Evolutionary conservation across 345 rosid genomes (phyloP).

Genomic region (Citrus medica): DNA sequence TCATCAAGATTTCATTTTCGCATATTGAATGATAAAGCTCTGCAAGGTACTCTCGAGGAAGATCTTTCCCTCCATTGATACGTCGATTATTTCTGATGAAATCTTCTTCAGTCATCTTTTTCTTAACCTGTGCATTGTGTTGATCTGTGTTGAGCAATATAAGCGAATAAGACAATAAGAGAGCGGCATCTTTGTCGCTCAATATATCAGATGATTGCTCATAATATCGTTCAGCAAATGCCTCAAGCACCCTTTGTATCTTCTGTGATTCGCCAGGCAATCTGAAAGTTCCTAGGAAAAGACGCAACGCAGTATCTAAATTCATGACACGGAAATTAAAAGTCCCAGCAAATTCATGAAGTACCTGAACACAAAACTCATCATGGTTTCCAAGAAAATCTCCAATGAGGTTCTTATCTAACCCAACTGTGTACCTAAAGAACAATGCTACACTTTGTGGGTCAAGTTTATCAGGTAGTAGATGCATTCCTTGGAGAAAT

Average conservation of each 20-base stretch:
- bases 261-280: conserved; percentile 85
- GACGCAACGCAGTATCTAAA: conserved; percentile 67
- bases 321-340: conserved; percentile 66
- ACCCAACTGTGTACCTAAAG: conserved; percentile 67
- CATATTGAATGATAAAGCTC: conserved; percentile 68
- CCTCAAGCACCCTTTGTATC: conserved; percentile 79
- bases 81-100: conserved; percentile 66
- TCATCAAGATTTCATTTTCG: conserved; percentile 69
- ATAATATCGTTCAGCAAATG: conserved; percentile 78
- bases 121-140: conserved; percentile 69
- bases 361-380: conserved; percentile 72
- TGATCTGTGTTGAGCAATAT: conserved; percentile 77
- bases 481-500: conserved; percentile 62
- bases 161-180: conserved; percentile 68
- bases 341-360: conserved; percentile 65
- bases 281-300: conserved; percentile 70
- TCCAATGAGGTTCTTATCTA: conserved; percentile 67
- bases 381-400: conserved; percentile 75
- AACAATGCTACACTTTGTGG: conserved; percentile 65
- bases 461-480: conserved; percentile 66
- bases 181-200: conserved; percentile 60
- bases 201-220: conserved; percentile 68
- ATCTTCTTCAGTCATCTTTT: conserved; percentile 79
- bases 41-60: conserved; percentile 62
- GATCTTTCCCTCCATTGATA: conserved; percentile 71